A percentile compares a stretch with the other conserved stretches of the same genome.
Evolutionary conservation across 805 yeast genomes (phyloP).

Genomic region (Hanseniaspora nectarophila): DNA sequence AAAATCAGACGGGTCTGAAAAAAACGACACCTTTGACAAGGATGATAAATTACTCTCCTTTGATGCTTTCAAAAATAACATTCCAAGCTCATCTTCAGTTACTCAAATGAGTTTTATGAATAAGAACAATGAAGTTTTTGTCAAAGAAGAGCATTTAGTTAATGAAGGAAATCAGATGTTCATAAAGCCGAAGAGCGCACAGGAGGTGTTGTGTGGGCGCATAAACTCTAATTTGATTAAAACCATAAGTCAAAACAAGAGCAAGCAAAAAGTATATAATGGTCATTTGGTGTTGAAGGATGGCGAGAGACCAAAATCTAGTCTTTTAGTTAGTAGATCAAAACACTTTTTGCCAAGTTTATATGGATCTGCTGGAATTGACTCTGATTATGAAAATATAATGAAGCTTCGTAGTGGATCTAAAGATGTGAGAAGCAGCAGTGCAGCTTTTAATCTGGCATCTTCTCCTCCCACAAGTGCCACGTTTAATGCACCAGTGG

Average conservation of each 20-base stretch:
- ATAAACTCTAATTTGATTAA: not conserved
- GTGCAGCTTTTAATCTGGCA: not conserved
- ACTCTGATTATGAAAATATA: not conserved
- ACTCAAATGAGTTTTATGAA: not conserved
- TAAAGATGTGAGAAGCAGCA: not conserved
- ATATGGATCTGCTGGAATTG: not conserved
- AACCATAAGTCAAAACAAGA: not conserved
- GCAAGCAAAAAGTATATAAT: not conserved
- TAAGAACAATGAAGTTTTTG: not conserved
- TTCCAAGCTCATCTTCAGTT: not conserved
- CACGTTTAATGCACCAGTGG: not conserved
- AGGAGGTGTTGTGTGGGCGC: not conserved
- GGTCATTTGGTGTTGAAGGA: not conserved
- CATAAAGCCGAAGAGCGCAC: not conserved
- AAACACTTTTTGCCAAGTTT: not conserved
- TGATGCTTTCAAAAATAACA: constrained; percentile 2
- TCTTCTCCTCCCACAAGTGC: constrained; percentile 4
- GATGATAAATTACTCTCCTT: not conserved
- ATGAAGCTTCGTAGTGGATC: not conserved
- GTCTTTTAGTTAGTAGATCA: not conserved
- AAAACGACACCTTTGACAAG: not conserved
- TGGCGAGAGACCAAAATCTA: not conserved
- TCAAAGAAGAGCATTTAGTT: not conserved
- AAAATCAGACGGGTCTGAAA: not conserved
- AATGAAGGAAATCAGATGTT: not conserved